Conservation (phyloP, 305 asterid species). For the Solanum hybrid region DNA sequence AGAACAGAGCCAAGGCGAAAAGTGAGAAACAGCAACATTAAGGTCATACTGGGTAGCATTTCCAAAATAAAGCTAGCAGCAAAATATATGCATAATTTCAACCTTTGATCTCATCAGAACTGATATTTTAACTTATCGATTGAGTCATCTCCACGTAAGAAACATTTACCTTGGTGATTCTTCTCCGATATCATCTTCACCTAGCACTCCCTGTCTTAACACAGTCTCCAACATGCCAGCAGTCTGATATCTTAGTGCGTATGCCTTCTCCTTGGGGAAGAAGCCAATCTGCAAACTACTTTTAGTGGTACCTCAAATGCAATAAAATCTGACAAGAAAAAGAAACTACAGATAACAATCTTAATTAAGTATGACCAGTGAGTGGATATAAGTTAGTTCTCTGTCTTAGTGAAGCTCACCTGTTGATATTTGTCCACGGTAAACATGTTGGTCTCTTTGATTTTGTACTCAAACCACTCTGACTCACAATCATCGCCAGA, state of each 20-base stretch:
- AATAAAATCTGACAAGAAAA: slow-evolving; percentile 7
- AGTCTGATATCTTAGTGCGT: slow-evolving; percentile 83
- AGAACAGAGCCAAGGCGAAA: neutral
- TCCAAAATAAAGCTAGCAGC: neutral
- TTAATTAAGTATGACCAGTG: slow-evolving; percentile 9
- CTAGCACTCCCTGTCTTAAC: slow-evolving; percentile 88
- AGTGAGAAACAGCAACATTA: neutral
- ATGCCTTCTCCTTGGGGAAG: slow-evolving; percentile 81
- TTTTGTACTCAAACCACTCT: slow-evolving; percentile 94
- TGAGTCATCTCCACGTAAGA: neutral
- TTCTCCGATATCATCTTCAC: slow-evolving; percentile 94
- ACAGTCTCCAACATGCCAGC: slow-evolving; percentile 96
- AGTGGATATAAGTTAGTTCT: neutral
- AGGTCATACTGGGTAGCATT: neutral
- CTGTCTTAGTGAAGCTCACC: slow-evolving; percentile 38
- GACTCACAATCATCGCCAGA: slow-evolving; percentile 36
- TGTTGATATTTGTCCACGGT: slow-evolving; percentile 96
- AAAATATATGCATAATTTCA: neutral
- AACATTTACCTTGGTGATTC: slow-evolving; percentile 68
- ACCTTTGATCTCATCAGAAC: neutral
- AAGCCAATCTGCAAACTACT: slow-evolving; percentile 88
- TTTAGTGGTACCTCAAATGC: slow-evolving; percentile 21
- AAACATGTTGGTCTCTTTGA: slow-evolving; percentile 89
- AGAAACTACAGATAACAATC: neutral
- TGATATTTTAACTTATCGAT: neutral